These are phyloP conservation scores for Acacia melanoxylon DNA, from an alignment of 306 rosid genomes.

Conservation along the genomic window DNA sequence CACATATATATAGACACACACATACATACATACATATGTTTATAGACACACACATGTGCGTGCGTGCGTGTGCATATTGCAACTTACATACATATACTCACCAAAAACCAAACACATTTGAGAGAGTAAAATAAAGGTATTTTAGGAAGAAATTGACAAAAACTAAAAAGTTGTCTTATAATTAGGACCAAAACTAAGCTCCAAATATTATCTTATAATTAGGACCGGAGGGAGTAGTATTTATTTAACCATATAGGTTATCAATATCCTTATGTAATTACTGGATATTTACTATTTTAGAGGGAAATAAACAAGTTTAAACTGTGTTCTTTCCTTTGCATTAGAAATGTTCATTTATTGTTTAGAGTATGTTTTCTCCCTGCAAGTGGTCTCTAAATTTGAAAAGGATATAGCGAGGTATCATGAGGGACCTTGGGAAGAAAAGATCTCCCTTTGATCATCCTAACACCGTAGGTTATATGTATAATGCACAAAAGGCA, in stretches of 20 bases:
- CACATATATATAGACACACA: no score
- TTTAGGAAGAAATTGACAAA: no score
- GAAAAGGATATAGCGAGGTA: constrained; percentile 15
- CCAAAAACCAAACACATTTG: no score
- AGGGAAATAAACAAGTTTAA: background rate
- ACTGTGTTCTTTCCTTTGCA: background rate
- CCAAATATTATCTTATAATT: no score
- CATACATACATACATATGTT: no score
- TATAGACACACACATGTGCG: no score
- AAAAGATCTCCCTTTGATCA: background rate
- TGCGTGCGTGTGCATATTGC: no score
- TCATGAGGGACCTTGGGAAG: background rate
- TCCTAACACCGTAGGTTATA: background rate
- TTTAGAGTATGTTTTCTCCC: background rate
- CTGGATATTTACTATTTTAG: background rate
- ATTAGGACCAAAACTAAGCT: no score
- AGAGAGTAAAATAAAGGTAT: no score
- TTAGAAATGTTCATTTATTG: background rate
- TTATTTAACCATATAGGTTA: background rate
- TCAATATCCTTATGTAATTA: background rate
- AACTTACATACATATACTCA: no score
- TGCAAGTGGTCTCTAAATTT: background rate
- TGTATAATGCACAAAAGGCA: background rate
- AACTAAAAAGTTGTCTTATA: no score
- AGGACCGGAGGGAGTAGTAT: no score